Evolutionary conservation across 495 filamentous ascomycete species (phyloP).

Genomic region (Letharia columbiana): DNA sequence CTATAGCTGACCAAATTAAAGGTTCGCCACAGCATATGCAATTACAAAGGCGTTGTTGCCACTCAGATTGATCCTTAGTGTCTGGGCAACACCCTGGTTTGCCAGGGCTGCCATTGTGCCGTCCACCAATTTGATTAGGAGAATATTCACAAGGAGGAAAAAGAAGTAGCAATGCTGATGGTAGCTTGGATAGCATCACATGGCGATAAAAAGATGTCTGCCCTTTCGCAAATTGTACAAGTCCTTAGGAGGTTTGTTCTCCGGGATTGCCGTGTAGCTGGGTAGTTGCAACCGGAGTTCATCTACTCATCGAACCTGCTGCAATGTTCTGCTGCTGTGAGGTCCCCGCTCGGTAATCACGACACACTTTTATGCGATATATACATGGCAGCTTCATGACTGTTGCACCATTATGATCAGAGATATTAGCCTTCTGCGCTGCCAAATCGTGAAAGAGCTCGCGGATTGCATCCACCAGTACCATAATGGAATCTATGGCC

Average conservation of each 20-base stretch:
- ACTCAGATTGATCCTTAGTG: conserved; percentile 60
- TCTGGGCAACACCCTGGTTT: conserved; percentile 94
- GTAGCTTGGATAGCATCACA: background rate
- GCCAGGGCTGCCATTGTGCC: conserved; percentile 56
- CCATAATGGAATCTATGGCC: background rate
- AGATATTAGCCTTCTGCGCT: background rate
- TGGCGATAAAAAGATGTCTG: background rate
- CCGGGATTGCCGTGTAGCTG: background rate
- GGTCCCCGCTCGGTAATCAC: background rate
- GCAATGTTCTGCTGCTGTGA: background rate
- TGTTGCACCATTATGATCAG: background rate
- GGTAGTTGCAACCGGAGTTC: background rate
- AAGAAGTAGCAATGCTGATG: background rate
- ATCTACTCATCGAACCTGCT: background rate
- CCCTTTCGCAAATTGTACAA: background rate
- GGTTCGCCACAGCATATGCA: conserved; percentile 78
- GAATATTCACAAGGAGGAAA: conserved; percentile 33
- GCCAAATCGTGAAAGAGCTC: background rate
- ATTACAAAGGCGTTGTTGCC: conserved; percentile 80
- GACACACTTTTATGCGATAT: background rate
- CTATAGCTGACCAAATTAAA: conserved; percentile 44
- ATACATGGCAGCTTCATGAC: background rate
- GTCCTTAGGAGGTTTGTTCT: background rate
- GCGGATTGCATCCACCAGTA: background rate
- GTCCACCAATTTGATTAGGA: conserved; percentile 31